Evolutionary conservation across 164 flowering plant genomes (phyloP), one percentile per base, ranked within the genome.

Genomic region (Chloranthus sessilifolius): DNA sequence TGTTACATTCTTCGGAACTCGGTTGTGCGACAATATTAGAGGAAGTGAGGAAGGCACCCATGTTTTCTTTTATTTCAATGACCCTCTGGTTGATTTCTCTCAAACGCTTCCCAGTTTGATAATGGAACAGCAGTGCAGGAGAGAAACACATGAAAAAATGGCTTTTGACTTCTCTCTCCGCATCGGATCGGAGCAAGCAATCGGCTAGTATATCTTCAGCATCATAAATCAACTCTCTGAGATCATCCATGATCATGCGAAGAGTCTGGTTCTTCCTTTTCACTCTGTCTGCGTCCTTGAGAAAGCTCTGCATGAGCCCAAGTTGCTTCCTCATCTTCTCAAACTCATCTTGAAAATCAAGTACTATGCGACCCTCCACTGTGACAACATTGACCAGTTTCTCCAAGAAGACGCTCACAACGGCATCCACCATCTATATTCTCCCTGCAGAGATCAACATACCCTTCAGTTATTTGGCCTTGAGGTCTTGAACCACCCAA

Each of bases 31-130:
- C 39, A 7, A 60, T 5, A 5, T 63, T 1, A 7, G 70, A 53
- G 2, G 63, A 60, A 2, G 59, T 59, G 26, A 77, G 63, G 52
- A 22, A 71, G 19, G 74, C 27, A 2, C 49, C 33, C 15, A 76
- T 67, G 42, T 63, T 42, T 23, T 47, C 39, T 49, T 63, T 70
- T 8, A 65, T 70, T 7, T 10, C 10, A 6, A 59, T 42, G 25
- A 76, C 55, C 28, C 47, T 69, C 27, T 58, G 56, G 41, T 63
- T 76, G 52, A 79, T 76, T 23, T 70, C 63, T 46, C 9, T 37
- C 7, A 79, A 68, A 6, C 70, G 60, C 53, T 59, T 69, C 27
- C 73, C 74, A 1, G 56, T 53, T 26, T 41, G 52, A 38, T 61
- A 55, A 3, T 45, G 64, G 24, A 58, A 55, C 1, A 47, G 47